Evolutionary conservation across 2,329 filamentous ascomycete genomes (phyloP).

Genomic region (Zymoseptoria crescenta): DNA sequence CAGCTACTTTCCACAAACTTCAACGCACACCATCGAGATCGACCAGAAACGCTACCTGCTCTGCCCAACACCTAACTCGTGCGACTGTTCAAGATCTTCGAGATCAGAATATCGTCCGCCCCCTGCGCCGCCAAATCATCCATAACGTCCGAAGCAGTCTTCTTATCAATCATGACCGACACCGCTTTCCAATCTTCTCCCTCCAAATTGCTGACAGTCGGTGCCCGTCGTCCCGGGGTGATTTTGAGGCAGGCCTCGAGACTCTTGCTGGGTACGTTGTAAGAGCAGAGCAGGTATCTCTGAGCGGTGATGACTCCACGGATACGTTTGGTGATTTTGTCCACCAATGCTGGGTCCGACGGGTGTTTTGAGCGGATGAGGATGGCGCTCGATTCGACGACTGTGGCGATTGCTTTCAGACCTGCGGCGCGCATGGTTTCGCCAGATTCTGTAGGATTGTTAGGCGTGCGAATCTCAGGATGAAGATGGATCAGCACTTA

Average conservation of each 20-base stretch:
- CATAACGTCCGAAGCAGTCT: conserved; percentile 77
- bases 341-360: conserved; percentile 70
- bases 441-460: conserved; percentile 60
- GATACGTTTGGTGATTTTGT: conserved; percentile 79
- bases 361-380: conserved; percentile 85
- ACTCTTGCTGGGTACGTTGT: conserved; percentile 72
- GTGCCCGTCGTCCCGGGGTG: conserved; percentile 88
- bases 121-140: conserved; percentile 69
- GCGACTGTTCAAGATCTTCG: conserved; percentile 76
- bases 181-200: conserved; percentile 92
- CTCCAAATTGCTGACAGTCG: conserved; percentile 83
- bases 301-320: conserved; percentile 92
- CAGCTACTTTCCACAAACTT: no score
- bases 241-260: conserved; percentile 63
- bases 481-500: conserved; percentile 42
- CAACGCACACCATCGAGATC: no score
- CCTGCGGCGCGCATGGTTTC: conserved; percentile 97
- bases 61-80: conserved; percentile 25
- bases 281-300: conserved; percentile 89
- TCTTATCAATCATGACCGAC: conserved; percentile 85
- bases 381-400: conserved; percentile 78
- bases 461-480: neutral
- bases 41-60: no score
- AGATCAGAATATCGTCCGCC: conserved; percentile 75
- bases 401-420: conserved; percentile 87